Evolutionary conservation across 192 early-diverging fungal species (phyloP).

Genomic region (Thamnidium elegans): DNA sequence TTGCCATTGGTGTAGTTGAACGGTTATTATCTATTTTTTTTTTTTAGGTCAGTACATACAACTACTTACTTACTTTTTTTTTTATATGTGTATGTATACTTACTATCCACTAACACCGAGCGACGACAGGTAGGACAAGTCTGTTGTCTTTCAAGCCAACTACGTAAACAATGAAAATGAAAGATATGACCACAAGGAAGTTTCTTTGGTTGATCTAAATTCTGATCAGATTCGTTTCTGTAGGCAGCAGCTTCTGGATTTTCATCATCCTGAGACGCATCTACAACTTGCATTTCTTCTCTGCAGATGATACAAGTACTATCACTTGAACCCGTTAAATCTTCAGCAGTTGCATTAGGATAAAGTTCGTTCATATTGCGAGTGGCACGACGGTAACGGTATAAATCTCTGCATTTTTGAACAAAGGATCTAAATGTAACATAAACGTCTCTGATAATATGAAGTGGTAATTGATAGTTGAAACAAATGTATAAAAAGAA

Average conservation of each 20-base stretch:
- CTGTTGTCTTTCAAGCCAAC: constrained; percentile 97
- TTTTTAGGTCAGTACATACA: too few relatives aligned
- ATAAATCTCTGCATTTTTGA: constrained; percentile 82
- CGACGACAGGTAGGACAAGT: constrained; percentile 87
- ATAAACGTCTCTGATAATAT: constrained; percentile 96
- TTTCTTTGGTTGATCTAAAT: constrained; percentile 80
- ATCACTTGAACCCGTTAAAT: constrained; percentile 67
- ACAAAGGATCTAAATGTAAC: constrained; percentile 90
- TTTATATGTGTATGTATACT: too few relatives aligned
- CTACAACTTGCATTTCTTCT: constrained; percentile 79
- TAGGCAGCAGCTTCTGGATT: constrained; percentile 28
- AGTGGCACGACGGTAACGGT: constrained; percentile 91
- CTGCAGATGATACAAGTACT: constrained; percentile 96
- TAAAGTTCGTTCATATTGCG: constrained; percentile 96
- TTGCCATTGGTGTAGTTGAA: too few relatives aligned
- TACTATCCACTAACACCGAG: constrained; percentile 41
- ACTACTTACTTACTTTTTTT: too few relatives aligned
- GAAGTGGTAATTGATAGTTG: constrained; percentile 87
- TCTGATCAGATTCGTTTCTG: constrained; percentile 21
- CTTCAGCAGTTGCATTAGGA: constrained; percentile 83
- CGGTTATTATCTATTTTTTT: background rate
- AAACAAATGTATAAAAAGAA: constrained; percentile 86
- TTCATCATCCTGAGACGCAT: background rate
- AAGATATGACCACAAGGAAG: constrained; percentile 97
- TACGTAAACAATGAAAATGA: constrained; percentile 93